Base-by-base conservation (phyloP, 2,329 filamentous ascomycete genomes). In the Trichoderma breve region DNA sequence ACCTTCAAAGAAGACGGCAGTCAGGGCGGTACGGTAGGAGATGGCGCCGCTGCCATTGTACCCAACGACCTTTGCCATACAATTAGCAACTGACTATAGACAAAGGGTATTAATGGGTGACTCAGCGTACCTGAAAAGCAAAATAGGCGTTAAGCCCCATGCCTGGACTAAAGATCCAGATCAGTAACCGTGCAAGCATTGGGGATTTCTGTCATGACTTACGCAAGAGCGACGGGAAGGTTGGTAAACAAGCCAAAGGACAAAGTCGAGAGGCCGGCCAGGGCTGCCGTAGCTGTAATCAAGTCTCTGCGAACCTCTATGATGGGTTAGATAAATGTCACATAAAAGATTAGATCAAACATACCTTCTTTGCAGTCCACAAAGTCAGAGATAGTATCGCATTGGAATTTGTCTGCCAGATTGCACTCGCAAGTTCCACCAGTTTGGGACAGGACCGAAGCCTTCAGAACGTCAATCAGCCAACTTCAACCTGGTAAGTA, bases 161-260 rank as follows among this genome's bases (percentile, higher is more conserved):
- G 1, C 89, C 89, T 9, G 89, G 89, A 62, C 89, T 91, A 57
- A 36, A 8, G 1, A 6, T 26, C 15, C 5, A 9, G 15, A 7
- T 70, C 15, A 70, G 39, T 12, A 36, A 4, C 39, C 18, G 6
- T 4, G 3, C 6, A 26, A 15, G 0, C 1, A 21, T 9, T 24
- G 24, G 7, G 7, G 9, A n/a, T 3, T 36, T 3, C 5, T 24
- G 4, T 9, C 12, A 30, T 32, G 26, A 76, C 77, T 75, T 75
- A 81, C 81, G 80, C 82, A 57, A 83, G 78, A 6, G 81, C 82
- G 61, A 83, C 82, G 0, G 93, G 93, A 67, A 96, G 87, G 76
- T 97, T 97, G 32, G 93, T 94, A 68, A 95, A 85, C 24, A 95
- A 86, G 4, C 94, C 93, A 83, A 97, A 95, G 72, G 87, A 84